A percentile compares a stretch with the other conserved stretches of the same genome.
Evolutionary conservation across 768 basidiomycete species (phyloP).

Genomic region (Rhodotorula taiwanensis): DNA sequence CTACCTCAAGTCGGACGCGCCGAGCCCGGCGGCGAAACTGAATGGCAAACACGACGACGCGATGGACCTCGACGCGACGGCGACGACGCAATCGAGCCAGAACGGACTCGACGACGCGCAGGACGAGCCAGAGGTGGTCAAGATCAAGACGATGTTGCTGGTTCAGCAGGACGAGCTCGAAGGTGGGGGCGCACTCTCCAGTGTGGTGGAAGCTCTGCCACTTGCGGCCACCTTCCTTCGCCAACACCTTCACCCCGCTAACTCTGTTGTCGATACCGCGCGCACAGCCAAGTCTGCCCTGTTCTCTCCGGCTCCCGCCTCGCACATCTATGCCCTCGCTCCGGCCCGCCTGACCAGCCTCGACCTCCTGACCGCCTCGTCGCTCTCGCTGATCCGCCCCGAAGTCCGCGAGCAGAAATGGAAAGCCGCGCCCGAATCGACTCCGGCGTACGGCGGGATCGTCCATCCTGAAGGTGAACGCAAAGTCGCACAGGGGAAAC

Average conservation of each 20-base stretch:
- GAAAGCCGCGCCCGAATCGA: slow-evolving; percentile 1
- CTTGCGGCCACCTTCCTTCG: not conserved
- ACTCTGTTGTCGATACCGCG: too few species aligned
- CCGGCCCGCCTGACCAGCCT: slow-evolving; percentile 7
- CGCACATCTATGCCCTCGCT: slow-evolving; percentile 22
- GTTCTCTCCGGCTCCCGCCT: slow-evolving; percentile 8
- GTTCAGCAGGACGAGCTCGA: slow-evolving; percentile 11
- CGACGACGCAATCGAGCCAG: not conserved
- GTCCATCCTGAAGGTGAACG: slow-evolving; percentile 3
- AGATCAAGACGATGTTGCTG: slow-evolving; percentile 5
- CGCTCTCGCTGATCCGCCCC: slow-evolving; percentile 6
- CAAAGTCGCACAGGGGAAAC: not conserved
- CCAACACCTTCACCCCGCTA: too few species aligned
- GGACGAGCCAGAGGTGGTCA: not conserved
- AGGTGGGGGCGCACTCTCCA: not conserved
- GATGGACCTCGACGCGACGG: slow-evolving; percentile 10
- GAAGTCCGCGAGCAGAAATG: not conserved
- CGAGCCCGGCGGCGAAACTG: not conserved
- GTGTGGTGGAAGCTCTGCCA: too few species aligned
- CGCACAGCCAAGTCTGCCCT: slow-evolving; percentile 3
- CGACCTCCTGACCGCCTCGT: slow-evolving; percentile 8
- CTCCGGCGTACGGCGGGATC: slow-evolving; percentile 10
- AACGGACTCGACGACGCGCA: too few species aligned
- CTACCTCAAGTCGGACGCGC: not conserved
- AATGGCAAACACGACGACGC: not conserved